phyloP scores from a whole-genome alignment of 2,329 filamentous ascomycete species.

The Colletotrichum euphorbiae region DNA sequence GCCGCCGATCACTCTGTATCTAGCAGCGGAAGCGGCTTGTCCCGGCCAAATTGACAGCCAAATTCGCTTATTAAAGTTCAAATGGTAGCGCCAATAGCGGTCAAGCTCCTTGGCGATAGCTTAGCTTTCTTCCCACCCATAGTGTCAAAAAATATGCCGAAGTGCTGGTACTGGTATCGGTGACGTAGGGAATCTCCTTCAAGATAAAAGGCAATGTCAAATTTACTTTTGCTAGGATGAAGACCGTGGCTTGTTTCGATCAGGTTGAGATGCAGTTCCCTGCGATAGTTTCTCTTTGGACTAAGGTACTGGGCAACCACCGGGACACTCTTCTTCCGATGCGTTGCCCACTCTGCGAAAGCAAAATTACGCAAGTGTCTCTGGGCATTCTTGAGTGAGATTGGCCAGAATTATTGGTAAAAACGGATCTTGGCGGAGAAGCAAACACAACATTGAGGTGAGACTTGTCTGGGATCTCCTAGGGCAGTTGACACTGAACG shows the following conservation, averaged over 20 bases:
- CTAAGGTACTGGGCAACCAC: conserved; percentile 5
- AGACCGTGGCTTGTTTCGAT: not conserved
- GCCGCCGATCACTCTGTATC: conserved; percentile 17
- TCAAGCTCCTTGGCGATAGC: conserved; percentile 25
- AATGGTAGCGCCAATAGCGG: conserved; percentile 8
- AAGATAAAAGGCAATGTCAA: not conserved
- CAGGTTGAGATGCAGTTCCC: not conserved
- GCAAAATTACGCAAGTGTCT: not conserved
- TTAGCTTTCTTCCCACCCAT: not conserved
- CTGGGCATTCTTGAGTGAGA: conserved; percentile 17
- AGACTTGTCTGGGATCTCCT: conserved; percentile 9
- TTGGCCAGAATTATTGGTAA: conserved; percentile 2
- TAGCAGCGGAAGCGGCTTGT: conserved; percentile 22
- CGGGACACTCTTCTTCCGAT: conserved; percentile 20
- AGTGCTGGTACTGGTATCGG: not conserved
- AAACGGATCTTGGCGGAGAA: conserved; percentile 18
- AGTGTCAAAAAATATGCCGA: not conserved
- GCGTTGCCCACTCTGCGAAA: not conserved
- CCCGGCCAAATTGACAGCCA: conserved; percentile 12
- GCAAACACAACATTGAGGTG: not conserved
- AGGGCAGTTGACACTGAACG: not conserved
- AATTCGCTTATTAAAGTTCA: conserved; percentile 4
- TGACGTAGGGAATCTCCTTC: not conserved
- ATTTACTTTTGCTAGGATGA: not conserved
- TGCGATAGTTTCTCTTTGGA: not conserved